Base-by-base conservation (phyloP, 2,329 filamentous ascomycete genomes). In the Botryotinia calthae region DNA sequence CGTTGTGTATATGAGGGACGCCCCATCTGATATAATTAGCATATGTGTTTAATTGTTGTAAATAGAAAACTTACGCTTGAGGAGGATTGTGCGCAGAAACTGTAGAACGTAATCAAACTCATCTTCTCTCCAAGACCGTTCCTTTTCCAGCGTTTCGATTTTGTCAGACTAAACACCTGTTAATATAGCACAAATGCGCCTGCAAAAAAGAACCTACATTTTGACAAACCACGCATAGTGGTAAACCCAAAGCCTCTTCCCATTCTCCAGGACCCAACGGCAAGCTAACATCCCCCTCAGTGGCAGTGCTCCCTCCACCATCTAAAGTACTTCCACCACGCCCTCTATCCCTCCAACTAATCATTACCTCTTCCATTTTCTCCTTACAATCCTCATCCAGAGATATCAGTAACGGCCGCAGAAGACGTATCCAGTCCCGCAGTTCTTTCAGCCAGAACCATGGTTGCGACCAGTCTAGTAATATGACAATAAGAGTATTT, bases 81-180 rank as follows among this genome's bases (percentile, higher is more conserved):
- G 85, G 59, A 99, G 84, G 56, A 97, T 90, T 0, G 96, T 98
- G 76, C 96, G 89, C 79, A 99, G 84, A 81, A 95, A 97, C 81
- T 99, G 96, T 73, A 98, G 87, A 61, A 99, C 93, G 77, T 96
- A 95, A 81, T 99, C 96, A 79, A 99, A 99, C 78, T 97, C 92
- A 77, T 97, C 94, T 82, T 99, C 96, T 82, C 94, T 95, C 94
- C 95, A 99, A 22, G 92, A 90, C 73, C 95, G 90, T 68, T 94
- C 95, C 81, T 93, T 94, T 83, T 98, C 96, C 73, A 99, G 83
- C 56, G 89, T 88, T 80, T 98, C 95, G 82, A 98, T 73, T 34
- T 73, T 48, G 73, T 75, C 75, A 37, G 75, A 77, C 74, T 76
- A 65, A n/a, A 73, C 28, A 62, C 46, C 63, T 63, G 65, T 73